Percentiles rank a stretch among this genome's conserved stretches.
Conservation (phyloP, 352 stramenopile species). For the Pythium rishiriense region DNA sequence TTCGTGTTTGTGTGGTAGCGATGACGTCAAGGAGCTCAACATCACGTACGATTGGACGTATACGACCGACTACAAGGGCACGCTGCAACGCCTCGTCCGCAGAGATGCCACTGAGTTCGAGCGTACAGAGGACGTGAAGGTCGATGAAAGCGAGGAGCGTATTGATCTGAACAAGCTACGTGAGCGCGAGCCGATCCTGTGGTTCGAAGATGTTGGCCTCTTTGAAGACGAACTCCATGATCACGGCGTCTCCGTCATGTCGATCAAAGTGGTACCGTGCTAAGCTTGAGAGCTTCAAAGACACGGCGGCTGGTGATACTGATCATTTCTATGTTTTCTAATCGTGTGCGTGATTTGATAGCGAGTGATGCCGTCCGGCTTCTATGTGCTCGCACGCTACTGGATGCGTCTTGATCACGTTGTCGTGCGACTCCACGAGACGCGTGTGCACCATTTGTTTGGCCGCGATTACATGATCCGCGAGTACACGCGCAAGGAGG, state of each 20-base stretch:
- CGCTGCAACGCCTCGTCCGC: constrained; percentile 48
- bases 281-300: not conserved
- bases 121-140: constrained; percentile 34
- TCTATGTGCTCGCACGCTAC: constrained; percentile 76
- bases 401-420: constrained; percentile 87
- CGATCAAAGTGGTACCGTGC: constrained; percentile 77
- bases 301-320: too few relatives aligned
- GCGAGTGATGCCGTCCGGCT: constrained; percentile 84
- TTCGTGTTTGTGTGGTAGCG: constrained; percentile 27
- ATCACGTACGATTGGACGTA: constrained; percentile 88
- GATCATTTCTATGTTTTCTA: not conserved
- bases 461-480: constrained; percentile 69
- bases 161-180: constrained; percentile 82
- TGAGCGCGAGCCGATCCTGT: constrained; percentile 81
- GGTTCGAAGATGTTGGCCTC: constrained; percentile 78
- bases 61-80: constrained; percentile 83
- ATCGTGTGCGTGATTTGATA: constrained; percentile 22
- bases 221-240: constrained; percentile 87
- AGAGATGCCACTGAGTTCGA: constrained; percentile 12
- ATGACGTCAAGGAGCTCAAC: constrained; percentile 81
- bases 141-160: constrained; percentile 50
- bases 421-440: constrained; percentile 76
- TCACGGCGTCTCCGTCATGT: constrained; percentile 77
- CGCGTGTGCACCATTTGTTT: constrained; percentile 83
- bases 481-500: constrained; percentile 80